phyloP scores from a whole-genome alignment of 805 yeast genomes.

The Scheffersomyces stipitis region DNA sequence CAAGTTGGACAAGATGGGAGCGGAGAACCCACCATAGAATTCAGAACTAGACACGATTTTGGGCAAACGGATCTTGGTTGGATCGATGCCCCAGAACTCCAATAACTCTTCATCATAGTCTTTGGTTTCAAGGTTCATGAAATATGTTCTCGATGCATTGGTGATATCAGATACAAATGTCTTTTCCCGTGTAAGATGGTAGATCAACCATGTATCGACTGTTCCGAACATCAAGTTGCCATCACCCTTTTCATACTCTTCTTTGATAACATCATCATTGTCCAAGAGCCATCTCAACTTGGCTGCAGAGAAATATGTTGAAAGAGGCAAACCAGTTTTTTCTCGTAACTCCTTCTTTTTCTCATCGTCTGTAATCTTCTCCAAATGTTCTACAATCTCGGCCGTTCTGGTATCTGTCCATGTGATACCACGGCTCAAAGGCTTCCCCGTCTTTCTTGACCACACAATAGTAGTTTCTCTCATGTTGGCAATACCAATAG shows the following conservation, averaged over 20 bases:
- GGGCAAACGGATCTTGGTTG: conserved; percentile 64
- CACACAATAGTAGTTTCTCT: conserved; percentile 91
- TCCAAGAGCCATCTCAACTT: conserved; percentile 88
- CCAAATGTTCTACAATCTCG: conserved; percentile 63
- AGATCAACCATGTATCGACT: conserved; percentile 90
- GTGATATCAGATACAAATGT: conserved; percentile 82
- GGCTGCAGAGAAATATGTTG: conserved; percentile 89
- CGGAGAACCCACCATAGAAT: conserved; percentile 67
- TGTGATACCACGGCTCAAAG: conserved; percentile 85
- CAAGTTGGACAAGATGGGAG: conserved; percentile 56
- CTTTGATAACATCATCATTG: conserved; percentile 64
- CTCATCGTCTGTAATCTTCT: conserved; percentile 51
- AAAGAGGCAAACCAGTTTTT: conserved; percentile 81
- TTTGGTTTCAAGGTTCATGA: conserved; percentile 76
- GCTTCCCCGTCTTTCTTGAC: conserved; percentile 80
- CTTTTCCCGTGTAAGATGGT: conserved; percentile 71
- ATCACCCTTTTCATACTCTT: conserved; percentile 71
- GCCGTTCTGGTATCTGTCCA: conserved; percentile 95
- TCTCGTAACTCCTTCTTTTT: conserved; percentile 57
- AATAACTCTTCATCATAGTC: conserved; percentile 76
- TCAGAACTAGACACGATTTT: conserved; percentile 77
- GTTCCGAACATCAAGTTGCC: conserved; percentile 85
- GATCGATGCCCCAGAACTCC: conserved; percentile 78
- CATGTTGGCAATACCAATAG: conserved; percentile 92
- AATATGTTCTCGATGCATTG: conserved; percentile 88